Base-by-base conservation (phyloP, 495 filamentous ascomycete species). In the Achaetomiella virescens region DNA sequence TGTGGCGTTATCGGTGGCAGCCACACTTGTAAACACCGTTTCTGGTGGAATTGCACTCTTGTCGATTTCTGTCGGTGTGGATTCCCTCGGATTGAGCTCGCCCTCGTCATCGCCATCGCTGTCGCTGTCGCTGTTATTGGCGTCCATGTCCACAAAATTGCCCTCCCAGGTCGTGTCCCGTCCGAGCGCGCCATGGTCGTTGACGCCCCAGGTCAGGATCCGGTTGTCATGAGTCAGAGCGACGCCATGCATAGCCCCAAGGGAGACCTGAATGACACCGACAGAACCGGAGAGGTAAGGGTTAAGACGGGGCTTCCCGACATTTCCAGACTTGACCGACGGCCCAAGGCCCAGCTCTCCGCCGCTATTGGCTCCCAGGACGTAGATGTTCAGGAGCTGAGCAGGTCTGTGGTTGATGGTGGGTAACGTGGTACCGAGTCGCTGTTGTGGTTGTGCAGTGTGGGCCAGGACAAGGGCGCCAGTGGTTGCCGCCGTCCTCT, bases 121-220 rank as follows among this genome's bases (percentile, higher is more conserved):
- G 12, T 48, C 65, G 11, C 70, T 68, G 20, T 59, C 74, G 27
- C 67, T 65, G 12, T 51, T 64, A 7, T 71, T 68, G 25, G 54
- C 75, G 35, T 75, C 73, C 21, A 74, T 64, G 37, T 82, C 78
- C 42, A 75, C 77, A 47, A 81, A 63, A 44, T 75, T 73, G n/a
- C 74, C 75, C 14, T 75, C 76, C 67, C 76, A 75, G 35, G 70
- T 65, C 9, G 84, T 85, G 54, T 81, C 75, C 35, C 86, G 78
- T 11, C 86, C 86, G 15, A 89, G 74, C 24, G 84, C 84, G 43
- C 80, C 79, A 54, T 85, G 75, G 58, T 86, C 81, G 58, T 88
- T 89, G 53, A 86, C 83, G 55, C 86, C 86, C 86, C 86, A 89
- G 2, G 84, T 85, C 33, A 84, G 70, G 46, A 89, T 79, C 59